Conservation (phyloP, 257 asterid species). For the Osmanthus fragrans region DNA sequence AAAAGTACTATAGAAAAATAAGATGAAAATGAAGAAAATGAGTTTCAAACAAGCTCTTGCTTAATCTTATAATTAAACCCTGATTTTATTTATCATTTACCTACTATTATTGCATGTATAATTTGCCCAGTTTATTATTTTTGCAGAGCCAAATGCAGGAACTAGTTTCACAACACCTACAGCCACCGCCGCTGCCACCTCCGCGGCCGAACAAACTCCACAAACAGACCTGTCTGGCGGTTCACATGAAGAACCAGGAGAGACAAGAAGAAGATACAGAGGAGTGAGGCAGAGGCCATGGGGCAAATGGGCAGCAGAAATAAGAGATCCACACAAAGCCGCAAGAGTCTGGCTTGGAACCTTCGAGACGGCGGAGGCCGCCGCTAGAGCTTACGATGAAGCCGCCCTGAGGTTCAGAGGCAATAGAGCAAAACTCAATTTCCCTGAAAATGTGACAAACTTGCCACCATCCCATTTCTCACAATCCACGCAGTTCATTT, state of each 20-base stretch:
- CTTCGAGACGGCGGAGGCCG: conserved; percentile 42
- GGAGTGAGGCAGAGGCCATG: conserved; percentile 48
- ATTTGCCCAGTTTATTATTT: not conserved
- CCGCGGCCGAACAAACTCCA: not conserved
- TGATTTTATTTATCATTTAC: not conserved
- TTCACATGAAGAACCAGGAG: not conserved
- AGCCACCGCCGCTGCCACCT: not conserved
- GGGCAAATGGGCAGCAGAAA: conserved; percentile 53
- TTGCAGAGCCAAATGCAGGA: not conserved
- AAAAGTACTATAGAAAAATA: too few relatives aligned
- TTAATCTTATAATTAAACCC: not conserved
- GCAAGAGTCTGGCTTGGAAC: conserved; percentile 46
- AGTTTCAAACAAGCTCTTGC: too few relatives aligned
- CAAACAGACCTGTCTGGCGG: not conserved
- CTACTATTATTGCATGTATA: not conserved
- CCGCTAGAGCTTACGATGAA: conserved; percentile 42
- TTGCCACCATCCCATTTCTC: not conserved
- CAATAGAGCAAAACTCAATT: conserved; percentile 36
- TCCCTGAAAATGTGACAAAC: conserved; percentile 30
- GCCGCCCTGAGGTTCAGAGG: conserved; percentile 45
- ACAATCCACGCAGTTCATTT: not conserved
- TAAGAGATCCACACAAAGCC: conserved; percentile 38
- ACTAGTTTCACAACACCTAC: not conserved
- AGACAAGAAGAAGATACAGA: conserved; percentile 32
- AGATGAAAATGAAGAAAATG: too few relatives aligned